Evolutionary conservation across 164 flowering plant species (phyloP), one percentile per base, ranked within the genome.

Genomic region (Tetracentron sinense): DNA sequence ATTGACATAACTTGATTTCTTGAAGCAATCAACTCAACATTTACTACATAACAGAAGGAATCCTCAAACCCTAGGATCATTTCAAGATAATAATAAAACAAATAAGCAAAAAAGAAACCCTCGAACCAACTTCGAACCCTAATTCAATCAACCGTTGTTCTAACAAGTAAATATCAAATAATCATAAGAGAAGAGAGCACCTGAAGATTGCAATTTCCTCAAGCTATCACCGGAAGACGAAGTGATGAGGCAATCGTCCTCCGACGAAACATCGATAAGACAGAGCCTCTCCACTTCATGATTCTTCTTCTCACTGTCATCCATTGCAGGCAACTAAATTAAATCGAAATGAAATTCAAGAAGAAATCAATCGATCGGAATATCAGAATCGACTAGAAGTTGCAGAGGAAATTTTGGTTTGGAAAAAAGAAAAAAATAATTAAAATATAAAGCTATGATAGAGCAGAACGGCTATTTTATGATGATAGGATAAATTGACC

Each of bases 181-280:
- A 20, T n/a, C n/a, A 49, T 28, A 12, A 51, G 21, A 21, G 25
- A 16, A 58, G 28, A 20, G 46, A 60, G 21, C 29, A 42, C 42
- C 30, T 22, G 21, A 38, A 12, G 29, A 10, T 12, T 25, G 70
- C 42, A 48, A 49, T 38, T 38, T 16, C 44, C 44, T 16, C 1
- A 38, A 4, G 14, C 11, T 38, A 16, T 14, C 48, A 28, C 61
- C 47, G 5, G 55, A 30, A 66, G 79, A 65, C 6, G 77, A 68
- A 47, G 15, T 54, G 22, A 80, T 50, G 58, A 84, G 83, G 55
- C 68, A 75, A 54, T 82, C 86, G 56, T 85, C 81, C 63, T 79
- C 86, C 19, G 61, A 66, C 20, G 77, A 77, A 33, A 82, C 67
- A 58, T 82, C 86, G 58, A 82, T 71, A 56, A 84, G 78, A 42